A percentile compares a stretch with the other conserved stretches of the same genome.
Conservation (phyloP, 2,329 filamentous ascomycete genomes). For the Phialemonium atrogriseum region DNA sequence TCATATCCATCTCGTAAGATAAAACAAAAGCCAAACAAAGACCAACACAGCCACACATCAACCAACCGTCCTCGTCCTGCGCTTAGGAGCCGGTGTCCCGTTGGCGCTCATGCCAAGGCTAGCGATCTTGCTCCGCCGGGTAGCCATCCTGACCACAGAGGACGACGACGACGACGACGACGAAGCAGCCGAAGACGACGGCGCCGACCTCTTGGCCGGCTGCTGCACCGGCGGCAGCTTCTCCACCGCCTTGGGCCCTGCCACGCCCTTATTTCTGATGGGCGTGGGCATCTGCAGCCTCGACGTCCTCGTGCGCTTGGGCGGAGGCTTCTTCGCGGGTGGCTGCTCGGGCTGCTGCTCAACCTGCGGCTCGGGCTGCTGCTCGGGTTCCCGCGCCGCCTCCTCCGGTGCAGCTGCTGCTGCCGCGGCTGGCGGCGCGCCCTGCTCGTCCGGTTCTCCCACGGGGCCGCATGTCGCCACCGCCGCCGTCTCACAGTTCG, state of each 20-base stretch:
- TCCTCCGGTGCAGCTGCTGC: background rate
- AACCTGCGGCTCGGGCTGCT: background rate
- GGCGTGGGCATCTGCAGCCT: constrained; percentile 13
- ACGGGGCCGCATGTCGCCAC: background rate
- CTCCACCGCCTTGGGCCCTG: constrained; percentile 1
- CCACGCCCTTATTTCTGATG: constrained; percentile 9
- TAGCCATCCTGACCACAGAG: constrained; percentile 7
- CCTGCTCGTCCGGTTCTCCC: constrained; percentile 1
- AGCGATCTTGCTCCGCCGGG: constrained; percentile 12
- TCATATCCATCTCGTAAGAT: no score
- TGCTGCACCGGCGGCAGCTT: constrained; percentile 2
- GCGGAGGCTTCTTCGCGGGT: background rate
- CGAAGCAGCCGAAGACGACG: constrained; percentile 1
- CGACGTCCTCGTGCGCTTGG: constrained; percentile 13
- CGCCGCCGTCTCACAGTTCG: constrained; percentile 1
- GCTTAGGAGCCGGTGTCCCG: constrained; percentile 18
- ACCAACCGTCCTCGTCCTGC: no score
- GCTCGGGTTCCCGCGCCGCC: background rate
- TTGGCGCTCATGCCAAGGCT: constrained; percentile 17
- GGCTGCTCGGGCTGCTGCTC: no score
- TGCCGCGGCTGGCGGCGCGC: background rate
- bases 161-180: background rate
- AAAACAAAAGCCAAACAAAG: no score
- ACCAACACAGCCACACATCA: no score
- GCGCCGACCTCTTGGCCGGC: background rate